Conservation (phyloP, 225 moss, liverwort and hornwort species). For the Polytrichum formosum region DNA sequence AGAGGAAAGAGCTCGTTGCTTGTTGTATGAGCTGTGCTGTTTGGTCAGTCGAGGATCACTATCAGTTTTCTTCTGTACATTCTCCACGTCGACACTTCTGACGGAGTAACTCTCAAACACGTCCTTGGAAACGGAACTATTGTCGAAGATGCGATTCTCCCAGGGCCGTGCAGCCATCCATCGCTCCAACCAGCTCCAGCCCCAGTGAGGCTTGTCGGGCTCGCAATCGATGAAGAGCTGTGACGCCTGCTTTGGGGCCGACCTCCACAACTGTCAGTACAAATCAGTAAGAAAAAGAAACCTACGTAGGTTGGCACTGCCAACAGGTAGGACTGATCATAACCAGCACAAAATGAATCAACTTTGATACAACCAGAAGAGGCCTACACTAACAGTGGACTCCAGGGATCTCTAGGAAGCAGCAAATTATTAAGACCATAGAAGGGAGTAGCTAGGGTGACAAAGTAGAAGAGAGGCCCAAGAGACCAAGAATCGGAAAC, state of each 20-base stretch:
- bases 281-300: conserved; percentile 8
- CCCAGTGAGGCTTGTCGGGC: conserved; percentile 98
- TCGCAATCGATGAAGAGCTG: conserved; percentile 97
- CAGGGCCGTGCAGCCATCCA: conserved; percentile 99
- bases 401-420: background rate
- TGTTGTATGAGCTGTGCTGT: conserved; percentile 38
- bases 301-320: background rate
- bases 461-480: no score
- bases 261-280: conserved; percentile 63
- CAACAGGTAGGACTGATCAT: background rate
- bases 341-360: no score
- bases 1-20: conserved; percentile 28
- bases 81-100: conserved; percentile 61
- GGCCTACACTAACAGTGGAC: background rate
- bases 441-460: no score
- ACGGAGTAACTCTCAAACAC: conserved; percentile 77
- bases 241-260: conserved; percentile 71
- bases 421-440: no score
- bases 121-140: conserved; percentile 65
- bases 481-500: no score
- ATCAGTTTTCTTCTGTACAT: conserved; percentile 50
- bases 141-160: conserved; percentile 91
- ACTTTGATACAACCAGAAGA: no score
- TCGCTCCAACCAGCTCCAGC: conserved; percentile 99
- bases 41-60: conserved; percentile 55